Evolutionary conservation across 305 asterid genomes (phyloP), one percentile per base, ranked within the genome.

Genomic region (Ajuga reptans): DNA sequence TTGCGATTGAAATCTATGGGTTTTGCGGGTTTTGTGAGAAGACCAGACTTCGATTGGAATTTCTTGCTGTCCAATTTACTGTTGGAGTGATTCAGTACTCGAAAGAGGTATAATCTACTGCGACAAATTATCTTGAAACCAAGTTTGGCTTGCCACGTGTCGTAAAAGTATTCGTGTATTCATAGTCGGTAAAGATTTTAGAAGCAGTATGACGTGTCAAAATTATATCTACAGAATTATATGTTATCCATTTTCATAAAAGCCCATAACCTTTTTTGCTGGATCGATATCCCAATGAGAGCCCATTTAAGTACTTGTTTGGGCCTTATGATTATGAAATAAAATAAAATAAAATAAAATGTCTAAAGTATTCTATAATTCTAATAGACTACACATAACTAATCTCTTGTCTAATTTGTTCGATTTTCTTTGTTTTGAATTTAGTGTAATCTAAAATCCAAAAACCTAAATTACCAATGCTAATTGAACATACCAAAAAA

Each of bases 51-150:
- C 42, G 17, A 16, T 17, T 41, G 66, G 54, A 21, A 69, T 63
- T 53, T 61, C 64, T 37, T 66, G 58, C 64, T 69, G 47, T 46
- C 60, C 68, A 77, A 58, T 72, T 45, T 36, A 66, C 70, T 14
- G 69, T 27, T 0, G 33, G 37, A 29, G 52, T 4, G 74, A 37
- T 0, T 21, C 27, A 21, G 27, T 21, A 8, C 24, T 24, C 27
- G 3, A 9, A 3, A 16, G 69, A 37, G 77, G 27, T 10, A 33
- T 55, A 33, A 72, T 72, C 72, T 4, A 9, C 17, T 67, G 42
- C 2, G 61, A 33, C 8, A 6, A 18, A 50, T 34, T 59, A 15
- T 33, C 7, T 8, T 51, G 33, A 15, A 14, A 31, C 46, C 60
- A 53, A 1, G 15, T 24, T 7, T 16, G 15, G 31, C 59, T 31